Conservation (phyloP, 2,329 filamentous ascomycete genomes). For the Apiospora koreana region DNA sequence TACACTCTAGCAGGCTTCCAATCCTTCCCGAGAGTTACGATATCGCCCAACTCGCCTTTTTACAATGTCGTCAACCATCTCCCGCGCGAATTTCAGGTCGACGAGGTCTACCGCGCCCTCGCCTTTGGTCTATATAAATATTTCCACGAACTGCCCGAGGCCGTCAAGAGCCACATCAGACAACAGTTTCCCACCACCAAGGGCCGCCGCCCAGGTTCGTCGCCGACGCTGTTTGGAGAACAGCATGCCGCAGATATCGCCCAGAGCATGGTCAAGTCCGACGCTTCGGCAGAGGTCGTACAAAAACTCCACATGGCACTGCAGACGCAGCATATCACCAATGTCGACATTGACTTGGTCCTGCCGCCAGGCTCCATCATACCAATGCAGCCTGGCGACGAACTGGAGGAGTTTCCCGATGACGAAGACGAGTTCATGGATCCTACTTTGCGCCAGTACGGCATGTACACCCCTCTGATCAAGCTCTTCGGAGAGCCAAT, state of each 20-base stretch:
- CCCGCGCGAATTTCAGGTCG: slow-evolving; percentile 91
- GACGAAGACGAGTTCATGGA: slow-evolving; percentile 68
- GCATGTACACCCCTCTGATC: slow-evolving; percentile 74
- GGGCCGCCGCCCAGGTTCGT: slow-evolving; percentile 61
- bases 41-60: slow-evolving; percentile 88
- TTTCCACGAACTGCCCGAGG: slow-evolving; percentile 81
- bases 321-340: slow-evolving; percentile 78
- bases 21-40: slow-evolving; percentile 86
- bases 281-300: slow-evolving; percentile 73
- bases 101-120: slow-evolving; percentile 87
- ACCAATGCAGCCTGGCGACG: slow-evolving; percentile 60
- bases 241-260: slow-evolving; percentile 92
- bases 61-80: slow-evolving; percentile 89
- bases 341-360: slow-evolving; percentile 85
- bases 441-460: slow-evolving; percentile 69
- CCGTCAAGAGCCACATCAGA: slow-evolving; percentile 72
- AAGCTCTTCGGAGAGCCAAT: slow-evolving; percentile 80
- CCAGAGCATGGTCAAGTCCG: slow-evolving; percentile 78
- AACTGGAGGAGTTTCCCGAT: slow-evolving; percentile 56
- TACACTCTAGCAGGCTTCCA: slow-evolving; percentile 87
- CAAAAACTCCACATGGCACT: slow-evolving; percentile 73
- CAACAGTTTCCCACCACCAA: slow-evolving; percentile 55
- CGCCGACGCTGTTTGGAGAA: slow-evolving; percentile 77
- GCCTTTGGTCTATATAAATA: slow-evolving; percentile 95
- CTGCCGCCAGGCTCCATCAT: slow-evolving; percentile 76